These are phyloP conservation scores for Calycina herbarum DNA, from an alignment of 2,329 filamentous ascomycete species.

Conservation along the genomic window DNA sequence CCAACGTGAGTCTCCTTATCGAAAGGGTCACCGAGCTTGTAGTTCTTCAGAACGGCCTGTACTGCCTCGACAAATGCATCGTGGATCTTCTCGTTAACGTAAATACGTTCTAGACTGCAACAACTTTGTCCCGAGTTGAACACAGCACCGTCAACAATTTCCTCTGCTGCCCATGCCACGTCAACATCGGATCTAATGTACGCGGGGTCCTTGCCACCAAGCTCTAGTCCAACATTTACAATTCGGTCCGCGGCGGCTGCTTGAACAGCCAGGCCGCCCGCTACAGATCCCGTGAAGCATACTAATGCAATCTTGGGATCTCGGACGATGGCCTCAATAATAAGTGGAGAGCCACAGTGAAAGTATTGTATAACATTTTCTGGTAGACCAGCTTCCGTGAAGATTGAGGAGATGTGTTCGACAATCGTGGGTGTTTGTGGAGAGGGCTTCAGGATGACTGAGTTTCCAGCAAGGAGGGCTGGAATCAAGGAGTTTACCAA, in stretches of 20 bases:
- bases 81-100: conserved; percentile 82
- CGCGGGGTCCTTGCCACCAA: conserved; percentile 93
- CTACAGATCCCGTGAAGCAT: conserved; percentile 92
- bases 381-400: conserved; percentile 78
- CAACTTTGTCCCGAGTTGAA: conserved; percentile 99
- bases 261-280: conserved; percentile 82
- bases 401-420: conserved; percentile 77
- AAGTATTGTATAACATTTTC: conserved; percentile 86
- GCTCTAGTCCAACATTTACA: conserved; percentile 83
- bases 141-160: conserved; percentile 92
- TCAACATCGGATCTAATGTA: conserved; percentile 87
- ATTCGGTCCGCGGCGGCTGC: conserved; percentile 81
- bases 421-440: conserved; percentile 92
- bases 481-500: conserved; percentile 91
- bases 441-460: conserved; percentile 90
- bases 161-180: conserved; percentile 84
- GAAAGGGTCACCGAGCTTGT: conserved; percentile 85
- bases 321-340: conserved; percentile 76
- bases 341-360: conserved; percentile 76
- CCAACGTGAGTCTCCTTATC: conserved; percentile 79
- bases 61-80: conserved; percentile 78
- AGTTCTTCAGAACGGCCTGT: conserved; percentile 76
- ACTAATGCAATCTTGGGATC: conserved; percentile 76
- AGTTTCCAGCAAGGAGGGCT: conserved; percentile 86
- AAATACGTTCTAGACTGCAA: conserved; percentile 88